Conservation (phyloP, 192 early-diverging fungal genomes). For the Backusella luteola region DNA sequence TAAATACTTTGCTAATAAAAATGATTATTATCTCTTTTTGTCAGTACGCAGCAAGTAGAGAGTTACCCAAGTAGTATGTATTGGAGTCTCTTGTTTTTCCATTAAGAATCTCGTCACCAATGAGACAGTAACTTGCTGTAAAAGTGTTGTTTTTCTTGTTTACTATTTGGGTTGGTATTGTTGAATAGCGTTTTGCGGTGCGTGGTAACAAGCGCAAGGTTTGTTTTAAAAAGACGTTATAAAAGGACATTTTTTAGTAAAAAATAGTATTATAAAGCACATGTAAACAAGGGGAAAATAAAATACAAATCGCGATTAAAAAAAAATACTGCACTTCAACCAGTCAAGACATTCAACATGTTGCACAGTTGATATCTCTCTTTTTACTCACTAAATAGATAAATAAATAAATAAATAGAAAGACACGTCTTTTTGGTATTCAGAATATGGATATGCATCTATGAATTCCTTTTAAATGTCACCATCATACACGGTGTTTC, state of each 20-base stretch:
- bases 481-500: too few species aligned
- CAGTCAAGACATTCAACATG: too few species aligned
- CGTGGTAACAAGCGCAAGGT: background rate
- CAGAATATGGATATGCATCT: too few species aligned
- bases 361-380: too few species aligned
- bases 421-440: too few species aligned
- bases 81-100: constrained; percentile 72
- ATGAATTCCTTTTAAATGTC: too few species aligned
- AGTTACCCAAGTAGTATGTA: constrained; percentile 45
- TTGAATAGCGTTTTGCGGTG: background rate
- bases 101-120: constrained; percentile 75
- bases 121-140: constrained; percentile 55
- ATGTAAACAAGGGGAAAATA: background rate
- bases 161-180: background rate
- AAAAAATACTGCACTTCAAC: background rate
- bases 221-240: background rate
- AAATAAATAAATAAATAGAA: too few species aligned
- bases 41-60: background rate
- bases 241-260: background rate
- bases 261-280: background rate
- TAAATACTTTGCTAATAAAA: constrained; percentile 47
- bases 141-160: constrained; percentile 1
- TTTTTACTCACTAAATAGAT: too few species aligned
- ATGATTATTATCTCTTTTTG: background rate
- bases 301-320: background rate